Percentiles rank a stretch among this genome's conserved stretches.
Conservation (phyloP, 768 basidiomycete genomes). For the Xerocomus brunneocitrinus region DNA sequence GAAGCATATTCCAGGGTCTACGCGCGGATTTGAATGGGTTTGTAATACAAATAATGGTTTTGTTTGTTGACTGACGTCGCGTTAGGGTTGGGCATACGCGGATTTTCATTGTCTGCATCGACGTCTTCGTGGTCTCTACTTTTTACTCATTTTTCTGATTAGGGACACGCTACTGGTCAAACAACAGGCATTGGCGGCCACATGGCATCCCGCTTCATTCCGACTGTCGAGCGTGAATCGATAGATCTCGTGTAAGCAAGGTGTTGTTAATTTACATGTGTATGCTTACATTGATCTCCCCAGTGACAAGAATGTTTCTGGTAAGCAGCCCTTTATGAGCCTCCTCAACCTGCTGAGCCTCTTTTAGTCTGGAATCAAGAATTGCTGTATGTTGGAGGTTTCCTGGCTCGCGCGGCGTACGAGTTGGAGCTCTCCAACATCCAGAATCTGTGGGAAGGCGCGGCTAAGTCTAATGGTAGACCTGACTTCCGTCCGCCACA, state of each 20-base stretch:
- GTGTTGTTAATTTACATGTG: background rate
- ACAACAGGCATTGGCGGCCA: slow-evolving; percentile 79
- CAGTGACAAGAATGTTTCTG: slow-evolving; percentile 80
- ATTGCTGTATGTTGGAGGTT: slow-evolving; percentile 78
- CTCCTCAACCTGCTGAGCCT: background rate
- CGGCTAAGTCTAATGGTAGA: slow-evolving; percentile 30
- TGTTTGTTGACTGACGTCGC: slow-evolving; percentile 4
- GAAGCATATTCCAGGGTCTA: slow-evolving; percentile 83
- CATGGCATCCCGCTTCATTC: slow-evolving; percentile 82
- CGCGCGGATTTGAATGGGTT: slow-evolving; percentile 84
- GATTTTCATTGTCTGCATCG: slow-evolving; percentile 71
- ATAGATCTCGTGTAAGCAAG: slow-evolving; percentile 76
- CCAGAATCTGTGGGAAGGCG: slow-evolving; percentile 55
- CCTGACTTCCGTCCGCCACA: slow-evolving; percentile 30
- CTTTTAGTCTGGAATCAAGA: slow-evolving; percentile 83
- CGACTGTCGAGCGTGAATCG: slow-evolving; percentile 93
- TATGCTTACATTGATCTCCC: background rate
- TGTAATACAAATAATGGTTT: slow-evolving; percentile 14
- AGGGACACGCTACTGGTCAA: slow-evolving; percentile 90
- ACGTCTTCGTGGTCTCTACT: background rate
- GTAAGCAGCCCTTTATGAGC: slow-evolving; percentile 35
- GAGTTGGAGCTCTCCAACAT: slow-evolving; percentile 72
- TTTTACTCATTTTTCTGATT: slow-evolving; percentile 2
- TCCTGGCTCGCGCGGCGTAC: slow-evolving; percentile 77
- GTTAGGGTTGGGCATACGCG: slow-evolving; percentile 60